Conservation (phyloP, 2,329 filamentous ascomycete species). For the Reticulascus tulasneorum region DNA sequence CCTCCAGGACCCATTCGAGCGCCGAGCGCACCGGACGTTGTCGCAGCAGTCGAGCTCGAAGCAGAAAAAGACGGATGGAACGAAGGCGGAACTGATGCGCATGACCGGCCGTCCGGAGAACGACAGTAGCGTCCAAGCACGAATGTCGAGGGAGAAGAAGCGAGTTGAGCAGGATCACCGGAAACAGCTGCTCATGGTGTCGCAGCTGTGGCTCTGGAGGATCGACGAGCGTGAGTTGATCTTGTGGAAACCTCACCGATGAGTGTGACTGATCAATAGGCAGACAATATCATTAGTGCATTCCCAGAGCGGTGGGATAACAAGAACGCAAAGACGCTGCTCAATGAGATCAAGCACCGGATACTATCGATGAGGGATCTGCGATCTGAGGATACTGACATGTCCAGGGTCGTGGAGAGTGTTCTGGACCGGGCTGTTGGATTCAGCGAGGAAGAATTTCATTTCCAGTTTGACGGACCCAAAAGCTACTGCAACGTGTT, state of each 20-base stretch:
- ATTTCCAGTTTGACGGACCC: conserved; percentile 15
- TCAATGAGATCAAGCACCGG: conserved; percentile 15
- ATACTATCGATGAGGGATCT: conserved; percentile 8
- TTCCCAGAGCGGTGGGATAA: conserved; percentile 16
- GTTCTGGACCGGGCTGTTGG: conserved; percentile 9
- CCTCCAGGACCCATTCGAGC: conserved; percentile 6
- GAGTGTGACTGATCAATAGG: not conserved
- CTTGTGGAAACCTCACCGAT: not conserved
- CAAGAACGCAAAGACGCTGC: conserved; percentile 16
- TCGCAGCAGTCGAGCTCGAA: conserved; percentile 13
- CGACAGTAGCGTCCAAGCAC: conserved; percentile 13
- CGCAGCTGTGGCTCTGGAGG: conserved; percentile 19
- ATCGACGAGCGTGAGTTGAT: conserved; percentile 13
- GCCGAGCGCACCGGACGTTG: conserved; percentile 6
- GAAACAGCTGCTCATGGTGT: conserved; percentile 23
- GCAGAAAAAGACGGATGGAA: conserved; percentile 17
- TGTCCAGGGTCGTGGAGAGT: conserved; percentile 8
- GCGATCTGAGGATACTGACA: conserved; percentile 9
- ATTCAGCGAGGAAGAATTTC: conserved; percentile 15
- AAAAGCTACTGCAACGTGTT: conserved; percentile 13
- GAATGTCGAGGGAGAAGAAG: conserved; percentile 10
- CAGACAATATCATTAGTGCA: conserved; percentile 14
- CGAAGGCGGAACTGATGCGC: conserved; percentile 14
- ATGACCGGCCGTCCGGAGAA: conserved; percentile 15
- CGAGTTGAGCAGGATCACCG: conserved; percentile 19